Conservation (phyloP, 2,329 filamentous ascomycete species). For the Diaporthe vaccinii region DNA sequence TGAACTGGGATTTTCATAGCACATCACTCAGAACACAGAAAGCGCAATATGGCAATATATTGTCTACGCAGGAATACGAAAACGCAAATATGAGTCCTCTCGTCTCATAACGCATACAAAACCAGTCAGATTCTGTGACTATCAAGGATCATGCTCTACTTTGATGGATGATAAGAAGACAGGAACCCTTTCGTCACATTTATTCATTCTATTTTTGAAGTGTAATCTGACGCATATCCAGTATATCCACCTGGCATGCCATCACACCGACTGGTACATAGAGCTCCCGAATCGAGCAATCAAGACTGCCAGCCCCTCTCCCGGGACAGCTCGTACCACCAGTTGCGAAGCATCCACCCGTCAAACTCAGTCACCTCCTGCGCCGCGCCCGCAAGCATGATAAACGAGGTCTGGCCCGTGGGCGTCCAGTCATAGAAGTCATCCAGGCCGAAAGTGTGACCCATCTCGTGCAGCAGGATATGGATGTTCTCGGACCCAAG, state of each 20-base stretch:
- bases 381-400: slow-evolving; percentile 59
- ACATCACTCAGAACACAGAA: too few species aligned
- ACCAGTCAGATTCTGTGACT: too few species aligned
- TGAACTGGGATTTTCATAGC: too few species aligned
- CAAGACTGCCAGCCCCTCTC: slow-evolving; percentile 11
- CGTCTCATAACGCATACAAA: too few species aligned
- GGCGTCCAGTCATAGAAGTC: slow-evolving; percentile 28
- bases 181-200: too few species aligned
- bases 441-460: not conserved
- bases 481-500: slow-evolving; percentile 4
- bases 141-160: too few species aligned
- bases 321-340: slow-evolving; percentile 51
- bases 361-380: slow-evolving; percentile 61
- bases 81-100: too few species aligned
- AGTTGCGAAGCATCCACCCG: slow-evolving; percentile 63
- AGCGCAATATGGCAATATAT: too few species aligned
- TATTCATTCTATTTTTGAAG: not conserved
- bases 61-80: too few species aligned
- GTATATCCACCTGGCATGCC: not conserved
- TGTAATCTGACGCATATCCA: not conserved
- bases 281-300: not conserved
- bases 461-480: slow-evolving; percentile 17
- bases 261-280: not conserved
- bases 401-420: not conserved
- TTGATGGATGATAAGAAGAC: too few species aligned